Base-by-base conservation (phyloP, 2,329 filamentous ascomycete species). In the Oidium heveae region DNA sequence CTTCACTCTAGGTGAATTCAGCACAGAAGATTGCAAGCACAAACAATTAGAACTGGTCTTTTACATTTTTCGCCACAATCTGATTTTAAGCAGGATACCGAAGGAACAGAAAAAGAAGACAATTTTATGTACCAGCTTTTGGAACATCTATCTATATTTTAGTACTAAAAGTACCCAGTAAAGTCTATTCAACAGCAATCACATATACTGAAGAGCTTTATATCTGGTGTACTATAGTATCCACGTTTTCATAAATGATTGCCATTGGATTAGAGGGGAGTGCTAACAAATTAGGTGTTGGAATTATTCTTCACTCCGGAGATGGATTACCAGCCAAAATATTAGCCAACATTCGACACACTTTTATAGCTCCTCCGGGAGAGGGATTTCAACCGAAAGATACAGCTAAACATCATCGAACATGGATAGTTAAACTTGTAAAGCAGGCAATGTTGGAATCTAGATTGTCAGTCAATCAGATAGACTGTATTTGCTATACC, bases 301-400 rank as follows among this genome's bases (percentile, higher is more conserved):
- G 91, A 64, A 73, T 98, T 56, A 94, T 98, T 66, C 76, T 79
- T 24, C 91, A 96, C 71, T 74, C 79, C 3, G 62, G 70, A 58
- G 64, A 70, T 9, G 64, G 65, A 55, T 60, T 63, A 54, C 67
- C 70, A 32, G 75, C 82, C 20, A 70, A 73, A 60, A 81, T 98
- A 65, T 85, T 98, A 60, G 81, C 88, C 65, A 98, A 98, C 71
- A 75, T 98, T 60, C 84, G 91, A 55, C 84, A 96, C 71, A 98
- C 91, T 20, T 98, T 89, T 70, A 75, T 82, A 63, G 85, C 89
- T 47, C 89, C 91, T 4, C 87, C 91, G 0, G 91, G 91, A 46
- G 84, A 88, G 57, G 91, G 91, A 4, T 96, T 98, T 69, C 76
- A 96, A 4, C 91, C 91, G 58, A 95, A 96, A 66, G 91, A 98